These are phyloP conservation scores for Przewalskia tangutica DNA, from an alignment of 257 asterid genomes.

Conservation along the genomic window DNA sequence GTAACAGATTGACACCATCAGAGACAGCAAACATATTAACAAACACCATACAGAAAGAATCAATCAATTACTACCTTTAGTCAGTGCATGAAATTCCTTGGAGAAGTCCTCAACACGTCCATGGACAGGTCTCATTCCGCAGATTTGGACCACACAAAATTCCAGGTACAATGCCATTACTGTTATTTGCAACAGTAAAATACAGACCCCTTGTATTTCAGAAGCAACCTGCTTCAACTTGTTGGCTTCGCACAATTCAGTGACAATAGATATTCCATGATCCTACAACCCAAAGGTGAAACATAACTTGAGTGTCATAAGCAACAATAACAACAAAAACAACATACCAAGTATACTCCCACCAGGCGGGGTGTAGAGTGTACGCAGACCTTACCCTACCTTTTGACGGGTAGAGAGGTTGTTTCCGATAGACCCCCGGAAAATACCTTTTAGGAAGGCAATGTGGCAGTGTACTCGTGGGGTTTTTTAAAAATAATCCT, in stretches of 20 bases:
- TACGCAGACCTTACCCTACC: too few relatives aligned
- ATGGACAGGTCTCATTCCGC: constrained; percentile 82
- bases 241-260: constrained; percentile 76
- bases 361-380: too few relatives aligned
- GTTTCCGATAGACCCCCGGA: not conserved
- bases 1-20: not conserved
- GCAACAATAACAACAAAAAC: too few relatives aligned
- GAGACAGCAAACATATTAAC: not conserved
- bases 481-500: not conserved
- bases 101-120: constrained; percentile 77
- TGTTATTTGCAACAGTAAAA: constrained; percentile 55
- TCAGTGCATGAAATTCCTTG: constrained; percentile 46
- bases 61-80: constrained; percentile 39
- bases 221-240: constrained; percentile 44
- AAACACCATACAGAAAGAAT: not conserved
- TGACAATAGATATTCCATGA: constrained; percentile 62
- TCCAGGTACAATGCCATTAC: constrained; percentile 81
- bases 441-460: not conserved
- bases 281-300: constrained; percentile 35
- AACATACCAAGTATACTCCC: too few relatives aligned
- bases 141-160: constrained; percentile 79
- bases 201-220: constrained; percentile 48
- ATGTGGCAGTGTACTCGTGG: not conserved
- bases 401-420: too few relatives aligned
- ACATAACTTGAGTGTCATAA: not conserved